Base-by-base conservation (phyloP, 179 eudicot species). In the Gypsophila paniculata region DNA sequence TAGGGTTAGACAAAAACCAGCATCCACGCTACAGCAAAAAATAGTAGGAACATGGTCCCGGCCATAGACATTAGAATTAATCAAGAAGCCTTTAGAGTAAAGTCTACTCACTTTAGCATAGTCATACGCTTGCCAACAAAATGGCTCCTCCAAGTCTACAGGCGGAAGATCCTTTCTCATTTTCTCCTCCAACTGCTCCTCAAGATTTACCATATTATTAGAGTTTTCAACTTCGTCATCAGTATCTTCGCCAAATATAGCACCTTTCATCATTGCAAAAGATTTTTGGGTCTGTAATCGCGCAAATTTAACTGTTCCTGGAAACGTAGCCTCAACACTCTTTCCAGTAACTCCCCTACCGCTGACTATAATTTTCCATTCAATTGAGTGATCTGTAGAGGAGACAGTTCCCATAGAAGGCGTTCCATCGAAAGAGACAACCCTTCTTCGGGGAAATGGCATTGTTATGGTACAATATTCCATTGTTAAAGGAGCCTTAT, bases 371-470 rank as follows among this genome's bases (percentile, higher is more conserved):
- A 94, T 89, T 81, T 86, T 94, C 99, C 99, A 94, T 80, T 94
- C 99, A 54, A 91, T 85, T 17, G 86, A 86, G 74, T 88, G 92
- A 25, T 94, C 97, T 3, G 85, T 85, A 54, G 76, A 69, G 54
- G 91, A 83, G 49, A 91, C 91, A 29, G 96, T 94, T 79, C 99
- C 99, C 71, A 89, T 55, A 52, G 99, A 94, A 75, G 99, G 96
- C 15, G 88, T 90, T 74, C 99, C 99, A 58, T 82, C 93, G 75
- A 94, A 77, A 18, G 91, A 81, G 72, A 83, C 71, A 67, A 94
- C 88, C 79, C 86, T 87, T 85, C 97, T 91, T 82, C 90, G 85
- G 44, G 94, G 99, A 69, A 94, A 94, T 68, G 99, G 99, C 99
- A 94, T 94, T 12, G 87, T 91, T 82, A 91, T 85, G 0, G 96